Base-by-base conservation (phyloP, 805 yeast genomes). In the Yarrowia deformans region DNA sequence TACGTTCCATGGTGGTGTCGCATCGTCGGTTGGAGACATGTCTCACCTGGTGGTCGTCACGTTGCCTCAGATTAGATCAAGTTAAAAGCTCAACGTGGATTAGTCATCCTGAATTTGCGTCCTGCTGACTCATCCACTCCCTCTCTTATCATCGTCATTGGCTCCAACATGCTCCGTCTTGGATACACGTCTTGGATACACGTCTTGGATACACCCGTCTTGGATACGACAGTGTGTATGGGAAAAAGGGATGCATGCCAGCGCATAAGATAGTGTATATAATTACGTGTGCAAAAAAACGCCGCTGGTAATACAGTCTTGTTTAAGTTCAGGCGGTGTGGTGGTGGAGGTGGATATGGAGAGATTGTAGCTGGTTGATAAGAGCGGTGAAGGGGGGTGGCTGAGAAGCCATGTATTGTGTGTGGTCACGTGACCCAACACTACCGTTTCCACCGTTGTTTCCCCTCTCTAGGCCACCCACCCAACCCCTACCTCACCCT, bases 31-130 rank as follows among this genome's bases (percentile, higher is more conserved):
- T 4, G 2, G 3, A 2, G 29, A 23, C 29, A 23, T 23, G 29
- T 23, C 29, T 23, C 29, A 23, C 29, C 29, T 23, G 29, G 29
- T 23, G 29, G 3, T 23, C 29, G 29, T 4, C 29, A 23, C 4
- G 29, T 8, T 12, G 42, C 71, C 71, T 70, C 72, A 39, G 71
- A 69, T 70, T 69, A 70, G 71, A 70, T 69, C 72, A 70, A 70
- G 72, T 40, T 55, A 29, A 14, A 32, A 12, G 49, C 46, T 45
- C 63, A 56, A 8, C 13, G 63, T 9, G 56, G 42, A 35, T 23
- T 23, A 16, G 18, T 40, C 23, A 23, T n/a, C n/a, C 49, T 43
- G 50, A 39, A 49, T 42, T 1, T 18, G 34, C 39, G 12, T 9
- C 9, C 39, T 10, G 39, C 9, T 35, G 9, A 35, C 39, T 35